Percentiles rank a stretch among this genome's conserved stretches.
These are phyloP conservation scores for Phytopythium aichiense DNA, from an alignment of 352 stramenopile species.

Conservation along the genomic window DNA sequence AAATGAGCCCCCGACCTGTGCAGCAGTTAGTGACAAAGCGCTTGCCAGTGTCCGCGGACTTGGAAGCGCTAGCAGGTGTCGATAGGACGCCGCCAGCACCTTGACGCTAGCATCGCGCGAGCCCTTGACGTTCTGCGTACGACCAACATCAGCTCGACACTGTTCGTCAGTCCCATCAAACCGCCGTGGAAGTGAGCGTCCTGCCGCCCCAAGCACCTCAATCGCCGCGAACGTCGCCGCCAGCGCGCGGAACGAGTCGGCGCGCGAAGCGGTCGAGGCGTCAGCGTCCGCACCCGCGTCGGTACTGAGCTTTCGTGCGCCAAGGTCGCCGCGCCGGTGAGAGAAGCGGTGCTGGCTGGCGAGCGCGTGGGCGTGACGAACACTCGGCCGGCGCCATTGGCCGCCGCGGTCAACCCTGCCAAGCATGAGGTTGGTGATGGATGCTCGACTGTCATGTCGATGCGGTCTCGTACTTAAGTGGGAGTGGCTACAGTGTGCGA, in stretches of 20 bases:
- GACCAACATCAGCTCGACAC: no score
- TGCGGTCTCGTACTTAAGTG: no score
- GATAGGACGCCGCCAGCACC: slow-evolving; percentile 42
- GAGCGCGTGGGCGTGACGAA: not conserved
- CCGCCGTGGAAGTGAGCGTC: no score
- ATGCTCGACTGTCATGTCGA: no score
- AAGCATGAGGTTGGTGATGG: not conserved
- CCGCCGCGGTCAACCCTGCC: not conserved
- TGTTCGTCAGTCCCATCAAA: no score
- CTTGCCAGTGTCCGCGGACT: slow-evolving; percentile 33
- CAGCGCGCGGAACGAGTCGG: slow-evolving; percentile 35
- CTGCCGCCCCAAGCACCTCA: slow-evolving; percentile 25
- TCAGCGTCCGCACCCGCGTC: not conserved
- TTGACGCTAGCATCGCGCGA: slow-evolving; percentile 50
- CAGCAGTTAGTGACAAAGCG: slow-evolving; percentile 66
- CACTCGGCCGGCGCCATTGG: not conserved
- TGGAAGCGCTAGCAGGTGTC: slow-evolving; percentile 26
- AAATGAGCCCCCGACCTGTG: slow-evolving; percentile 21
- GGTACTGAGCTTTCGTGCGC: not conserved
- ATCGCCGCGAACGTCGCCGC: slow-evolving; percentile 46
- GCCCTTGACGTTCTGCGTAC: slow-evolving; percentile 36
- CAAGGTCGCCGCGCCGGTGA: not conserved
- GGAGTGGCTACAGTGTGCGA: no score
- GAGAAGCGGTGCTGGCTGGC: not conserved
- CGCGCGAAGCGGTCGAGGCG: not conserved